A percentile compares a stretch with the other conserved stretches of the same genome.
These are phyloP conservation scores for Pichia thaimueangensis DNA, from an alignment of 805 yeast species.

Conservation along the genomic window DNA sequence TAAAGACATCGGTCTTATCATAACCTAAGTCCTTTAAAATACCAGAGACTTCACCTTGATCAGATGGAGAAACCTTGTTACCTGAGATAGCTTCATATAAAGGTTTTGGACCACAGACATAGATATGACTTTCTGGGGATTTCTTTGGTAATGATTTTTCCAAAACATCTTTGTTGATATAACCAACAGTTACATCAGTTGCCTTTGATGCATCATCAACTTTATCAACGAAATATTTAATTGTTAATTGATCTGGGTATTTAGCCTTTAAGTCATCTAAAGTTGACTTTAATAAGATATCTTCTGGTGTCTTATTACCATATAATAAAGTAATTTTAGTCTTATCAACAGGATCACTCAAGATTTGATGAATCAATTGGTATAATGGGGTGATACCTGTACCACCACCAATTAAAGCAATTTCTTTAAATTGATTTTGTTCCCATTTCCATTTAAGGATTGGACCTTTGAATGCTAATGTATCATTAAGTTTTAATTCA, in stretches of 20 bases:
- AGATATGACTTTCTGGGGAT: conserved; percentile 57
- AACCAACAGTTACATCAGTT: conserved; percentile 63
- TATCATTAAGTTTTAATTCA: conserved; percentile 67
- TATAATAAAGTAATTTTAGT: conserved; percentile 80
- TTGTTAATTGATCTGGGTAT: conserved; percentile 71
- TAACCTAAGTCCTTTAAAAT: conserved; percentile 82
- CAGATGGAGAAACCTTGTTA: conserved; percentile 72
- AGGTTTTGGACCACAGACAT: conserved; percentile 95
- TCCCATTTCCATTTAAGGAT: conserved; percentile 85
- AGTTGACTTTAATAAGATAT: conserved; percentile 73
- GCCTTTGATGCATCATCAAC: conserved; percentile 28
- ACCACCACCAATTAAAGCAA: conserved; percentile 91
- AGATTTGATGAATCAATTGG: conserved; percentile 74
- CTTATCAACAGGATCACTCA: conserved; percentile 76
- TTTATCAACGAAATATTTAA: conserved; percentile 76
- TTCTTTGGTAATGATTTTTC: conserved; percentile 57
- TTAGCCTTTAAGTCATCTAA: conserved; percentile 61
- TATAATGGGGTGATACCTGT: conserved; percentile 94
- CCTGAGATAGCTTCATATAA: conserved; percentile 87
- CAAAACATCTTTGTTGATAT: conserved; percentile 70
- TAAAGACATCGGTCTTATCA: conserved; percentile 81
- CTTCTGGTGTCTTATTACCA: conserved; percentile 73
- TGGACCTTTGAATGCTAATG: conserved; percentile 91
- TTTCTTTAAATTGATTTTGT: conserved; percentile 73
- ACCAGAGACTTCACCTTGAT: conserved; percentile 94